Evolutionary conservation across 1,284 basidiomycete species (phyloP), one percentile per base, ranked within the genome.

Genomic region (Pseudozyma sp.): DNA sequence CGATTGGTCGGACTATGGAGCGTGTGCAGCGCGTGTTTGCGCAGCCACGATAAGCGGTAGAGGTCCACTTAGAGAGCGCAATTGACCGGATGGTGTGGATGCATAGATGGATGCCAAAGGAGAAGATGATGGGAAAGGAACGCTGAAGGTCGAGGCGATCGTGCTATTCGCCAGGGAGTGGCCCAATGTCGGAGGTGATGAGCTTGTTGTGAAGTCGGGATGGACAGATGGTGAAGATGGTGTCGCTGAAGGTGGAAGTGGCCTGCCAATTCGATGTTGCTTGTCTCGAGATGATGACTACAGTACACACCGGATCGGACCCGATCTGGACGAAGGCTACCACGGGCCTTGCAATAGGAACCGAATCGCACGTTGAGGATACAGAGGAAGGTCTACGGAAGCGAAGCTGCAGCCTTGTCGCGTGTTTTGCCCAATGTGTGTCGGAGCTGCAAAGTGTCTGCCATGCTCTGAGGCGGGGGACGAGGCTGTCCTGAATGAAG

Each of bases 391-490:
- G 35, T 43, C 24, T 24, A 24, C 24, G 24, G 24, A 24, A 24
- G 24, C 24, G 24, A 24, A 24, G 24, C 24, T 24, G 24, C 24
- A 44, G 44, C 34, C 34, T 14, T 13, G 39, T 46, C 49, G 54
- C 43, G 42, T 64, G 63, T 66, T 67, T 67, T 60, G 52, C 39
- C 31, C n/a, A 7, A n/a, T 42, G 48, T 48, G 52, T 48, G 58
- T 61, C 65, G 65, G 59, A 62, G 65, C 56, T 33, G 24, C 1
- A 45, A 68, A 68, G 30, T 14, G 30, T 19, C 6, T 24, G 39
- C 30, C 29, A 34, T 19, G 30, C 31, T 52, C 51, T 17, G 43
- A 9, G 51, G 19, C 37, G 10, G 35, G 53, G 35, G 55, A 50
- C 14, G 35, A 50, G 33, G 14, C 3, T 34, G 46, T 43, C 10